A percentile compares a stretch with the other conserved stretches of the same genome.
These are phyloP conservation scores for Acanthamoeba healyi DNA, from an alignment of 208 protist species.

Conservation along the genomic window DNA sequence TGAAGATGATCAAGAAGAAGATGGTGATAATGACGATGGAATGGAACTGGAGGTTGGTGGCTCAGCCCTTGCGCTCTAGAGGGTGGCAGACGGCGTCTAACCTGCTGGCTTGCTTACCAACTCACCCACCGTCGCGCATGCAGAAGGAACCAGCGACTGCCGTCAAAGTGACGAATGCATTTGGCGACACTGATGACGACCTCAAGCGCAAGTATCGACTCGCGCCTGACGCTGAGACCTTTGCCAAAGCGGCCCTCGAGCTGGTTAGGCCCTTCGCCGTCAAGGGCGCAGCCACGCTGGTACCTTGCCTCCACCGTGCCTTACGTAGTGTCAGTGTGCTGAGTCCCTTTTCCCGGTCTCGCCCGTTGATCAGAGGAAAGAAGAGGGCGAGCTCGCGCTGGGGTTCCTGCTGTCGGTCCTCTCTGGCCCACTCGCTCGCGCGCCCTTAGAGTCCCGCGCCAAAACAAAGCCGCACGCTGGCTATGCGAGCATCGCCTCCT, in stretches of 20 bases:
- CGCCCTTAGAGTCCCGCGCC: not conserved
- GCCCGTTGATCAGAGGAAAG: not conserved
- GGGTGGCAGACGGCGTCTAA: no score
- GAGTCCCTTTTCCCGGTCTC: no score
- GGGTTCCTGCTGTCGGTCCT: not conserved
- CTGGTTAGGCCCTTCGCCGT: not conserved
- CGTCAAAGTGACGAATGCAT: conserved; percentile 37
- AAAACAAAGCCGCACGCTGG: not conserved
- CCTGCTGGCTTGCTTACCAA: no score
- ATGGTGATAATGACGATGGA: not conserved
- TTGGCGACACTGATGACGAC: conserved; percentile 40
- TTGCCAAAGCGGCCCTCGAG: not conserved
- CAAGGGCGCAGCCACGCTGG: not conserved
- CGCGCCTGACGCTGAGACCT: not conserved
- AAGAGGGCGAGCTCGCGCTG: not conserved
- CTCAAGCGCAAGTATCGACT: conserved; percentile 25
- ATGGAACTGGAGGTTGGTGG: no score
- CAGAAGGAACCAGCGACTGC: not conserved
- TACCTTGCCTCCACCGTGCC: no score
- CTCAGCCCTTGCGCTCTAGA: no score
- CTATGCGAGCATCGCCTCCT: not conserved
- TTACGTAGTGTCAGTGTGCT: no score
- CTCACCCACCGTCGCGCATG: no score
- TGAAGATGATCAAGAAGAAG: not conserved
- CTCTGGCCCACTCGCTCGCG: not conserved